These are phyloP conservation scores for Mycosphaerelloides madeirae DNA, from an alignment of 2,329 filamentous ascomycete genomes.

Conservation along the genomic window DNA sequence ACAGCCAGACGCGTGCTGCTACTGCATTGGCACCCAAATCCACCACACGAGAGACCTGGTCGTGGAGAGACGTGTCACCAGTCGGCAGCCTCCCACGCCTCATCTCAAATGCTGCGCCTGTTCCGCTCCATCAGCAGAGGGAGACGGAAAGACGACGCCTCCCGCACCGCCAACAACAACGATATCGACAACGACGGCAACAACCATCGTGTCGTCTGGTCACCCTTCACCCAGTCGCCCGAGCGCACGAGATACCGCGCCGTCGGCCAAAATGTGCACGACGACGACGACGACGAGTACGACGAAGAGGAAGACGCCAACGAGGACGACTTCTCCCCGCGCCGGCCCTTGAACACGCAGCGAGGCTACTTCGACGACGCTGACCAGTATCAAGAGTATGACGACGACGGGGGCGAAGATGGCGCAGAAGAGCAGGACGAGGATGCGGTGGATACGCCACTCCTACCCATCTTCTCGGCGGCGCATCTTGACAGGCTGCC, in stretches of 20 bases:
- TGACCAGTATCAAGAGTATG: slow-evolving; percentile 14
- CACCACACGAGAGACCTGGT: not conserved
- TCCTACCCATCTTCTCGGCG: slow-evolving; percentile 75
- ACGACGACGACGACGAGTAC: slow-evolving; percentile 14
- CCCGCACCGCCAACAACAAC: not conserved
- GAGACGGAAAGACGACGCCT: slow-evolving; percentile 12
- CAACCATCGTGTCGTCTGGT: slow-evolving; percentile 10
- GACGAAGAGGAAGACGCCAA: slow-evolving; percentile 18
- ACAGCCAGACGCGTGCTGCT: too few relatives aligned
- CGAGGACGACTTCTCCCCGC: slow-evolving; percentile 19
- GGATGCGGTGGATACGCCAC: slow-evolving; percentile 45
- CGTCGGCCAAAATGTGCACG: slow-evolving; percentile 16
- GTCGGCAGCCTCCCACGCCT: not conserved
- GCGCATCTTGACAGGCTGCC: slow-evolving; percentile 77
- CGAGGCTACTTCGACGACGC: slow-evolving; percentile 13
- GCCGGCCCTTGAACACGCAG: slow-evolving; percentile 8
- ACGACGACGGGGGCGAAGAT: slow-evolving; percentile 38
- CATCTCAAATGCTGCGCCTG: slow-evolving; percentile 19
- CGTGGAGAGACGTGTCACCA: slow-evolving; percentile 10
- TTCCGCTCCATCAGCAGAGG: slow-evolving; percentile 24
- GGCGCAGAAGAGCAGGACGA: slow-evolving; percentile 41
- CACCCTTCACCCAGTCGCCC: slow-evolving; percentile 19
- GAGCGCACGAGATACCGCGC: slow-evolving; percentile 25
- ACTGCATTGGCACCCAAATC: too few relatives aligned
- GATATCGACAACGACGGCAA: not conserved